phyloP scores from a whole-genome alignment of 495 filamentous ascomycete genomes.

The Patellaria atrata region DNA sequence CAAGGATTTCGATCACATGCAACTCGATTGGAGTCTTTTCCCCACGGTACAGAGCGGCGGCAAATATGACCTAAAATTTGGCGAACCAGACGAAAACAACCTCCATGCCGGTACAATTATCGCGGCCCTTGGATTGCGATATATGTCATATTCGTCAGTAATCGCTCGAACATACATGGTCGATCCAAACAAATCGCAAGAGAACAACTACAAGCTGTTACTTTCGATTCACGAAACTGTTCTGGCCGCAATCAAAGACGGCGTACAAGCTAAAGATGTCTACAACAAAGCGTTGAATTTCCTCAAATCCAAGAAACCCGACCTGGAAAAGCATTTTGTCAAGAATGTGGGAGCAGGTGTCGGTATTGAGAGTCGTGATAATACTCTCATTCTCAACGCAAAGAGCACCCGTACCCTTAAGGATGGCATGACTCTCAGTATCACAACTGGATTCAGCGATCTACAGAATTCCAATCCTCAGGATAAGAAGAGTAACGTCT shows the following conservation, averaged over 20 bases:
- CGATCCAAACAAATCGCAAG: conserved; percentile 88
- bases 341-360: conserved; percentile 84
- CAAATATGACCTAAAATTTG: conserved; percentile 77
- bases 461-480: conserved; percentile 68
- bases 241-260: conserved; percentile 82
- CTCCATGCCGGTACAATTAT: conserved; percentile 91
- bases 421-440: conserved; percentile 90
- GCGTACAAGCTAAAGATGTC: conserved; percentile 73
- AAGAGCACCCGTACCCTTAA: conserved; percentile 73
- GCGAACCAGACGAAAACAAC: conserved; percentile 59
- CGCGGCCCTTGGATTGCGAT: conserved; percentile 76
- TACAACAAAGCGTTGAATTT: conserved; percentile 72
- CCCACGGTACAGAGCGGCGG: conserved; percentile 94
- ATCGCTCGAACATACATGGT: conserved; percentile 91
- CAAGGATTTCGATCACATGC: conserved; percentile 70
- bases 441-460: conserved; percentile 78
- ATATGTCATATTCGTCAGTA: conserved; percentile 84
- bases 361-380: conserved; percentile 79
- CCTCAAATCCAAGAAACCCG: conserved; percentile 77
- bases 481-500: conserved; percentile 72
- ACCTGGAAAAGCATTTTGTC: conserved; percentile 81
- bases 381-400: conserved; percentile 62
- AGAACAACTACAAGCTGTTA: conserved; percentile 90
- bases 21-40: conserved; percentile 85
- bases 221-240: conserved; percentile 67